These are phyloP conservation scores for Microbotryum violaceum DNA, from an alignment of 1,284 basidiomycete species.

Conservation along the genomic window DNA sequence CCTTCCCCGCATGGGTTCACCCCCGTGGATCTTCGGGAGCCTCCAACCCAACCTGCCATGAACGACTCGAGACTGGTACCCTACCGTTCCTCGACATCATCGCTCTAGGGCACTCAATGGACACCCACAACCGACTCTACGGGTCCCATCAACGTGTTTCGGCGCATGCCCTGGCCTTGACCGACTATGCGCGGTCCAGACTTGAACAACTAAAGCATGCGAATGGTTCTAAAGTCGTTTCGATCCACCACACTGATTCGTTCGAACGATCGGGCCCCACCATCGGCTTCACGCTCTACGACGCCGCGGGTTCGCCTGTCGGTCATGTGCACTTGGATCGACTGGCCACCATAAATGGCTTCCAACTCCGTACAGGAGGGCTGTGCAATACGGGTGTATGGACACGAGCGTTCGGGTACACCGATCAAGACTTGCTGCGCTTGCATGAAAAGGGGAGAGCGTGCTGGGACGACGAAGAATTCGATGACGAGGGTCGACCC, in stretches of 20 bases:
- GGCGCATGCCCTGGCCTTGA: constrained; percentile 51
- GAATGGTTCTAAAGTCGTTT: constrained; percentile 53
- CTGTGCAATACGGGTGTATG: constrained; percentile 77
- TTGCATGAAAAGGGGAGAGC: constrained; percentile 5
- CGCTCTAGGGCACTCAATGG: constrained; percentile 64
- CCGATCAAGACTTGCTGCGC: constrained; percentile 10
- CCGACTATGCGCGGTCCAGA: constrained; percentile 43
- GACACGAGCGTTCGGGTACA: constrained; percentile 57
- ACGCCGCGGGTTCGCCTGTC: constrained; percentile 46
- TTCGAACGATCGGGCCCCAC: constrained; percentile 14
- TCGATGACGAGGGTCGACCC: constrained; percentile 6
- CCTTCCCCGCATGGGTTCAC: constrained; percentile 40
- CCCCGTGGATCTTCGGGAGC: constrained; percentile 21
- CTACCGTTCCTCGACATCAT: constrained; percentile 67
- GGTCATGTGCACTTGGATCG: constrained; percentile 45
- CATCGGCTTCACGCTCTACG: constrained; percentile 22
- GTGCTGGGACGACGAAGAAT: constrained; percentile 32
- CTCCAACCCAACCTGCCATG: constrained; percentile 9
- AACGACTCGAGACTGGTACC: constrained; percentile 58
- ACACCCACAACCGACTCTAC: constrained; percentile 62
- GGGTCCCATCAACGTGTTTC: constrained; percentile 56
- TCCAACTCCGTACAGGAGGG: constrained; percentile 70
- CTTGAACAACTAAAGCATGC: constrained; percentile 46
- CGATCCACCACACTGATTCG: constrained; percentile 46
- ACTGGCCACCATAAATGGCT: constrained; percentile 35